Evolutionary conservation across 2,329 filamentous ascomycete species (phyloP).

Genomic region (Lasiodiplodia sp.): DNA sequence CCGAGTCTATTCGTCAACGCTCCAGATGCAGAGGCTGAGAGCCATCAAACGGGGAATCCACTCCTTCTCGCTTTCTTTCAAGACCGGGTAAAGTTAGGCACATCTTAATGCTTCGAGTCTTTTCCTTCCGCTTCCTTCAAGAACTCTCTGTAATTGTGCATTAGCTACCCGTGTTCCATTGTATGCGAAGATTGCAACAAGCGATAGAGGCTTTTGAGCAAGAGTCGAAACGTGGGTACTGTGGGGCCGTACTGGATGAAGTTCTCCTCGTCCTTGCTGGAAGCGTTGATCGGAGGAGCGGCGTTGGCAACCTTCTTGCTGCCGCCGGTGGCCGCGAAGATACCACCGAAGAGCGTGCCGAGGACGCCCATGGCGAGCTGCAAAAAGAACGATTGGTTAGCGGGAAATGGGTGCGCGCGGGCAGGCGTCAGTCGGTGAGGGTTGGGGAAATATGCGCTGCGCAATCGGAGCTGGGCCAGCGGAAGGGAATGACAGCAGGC

Average conservation of each 20-base stretch:
- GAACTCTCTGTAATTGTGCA: constrained; percentile 41
- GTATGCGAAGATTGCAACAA: not conserved
- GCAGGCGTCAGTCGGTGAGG: constrained; percentile 6
- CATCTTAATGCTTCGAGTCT: constrained; percentile 34
- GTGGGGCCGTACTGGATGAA: constrained; percentile 69
- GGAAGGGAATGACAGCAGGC: constrained; percentile 8
- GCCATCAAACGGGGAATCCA: constrained; percentile 20
- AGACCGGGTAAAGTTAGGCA: not conserved
- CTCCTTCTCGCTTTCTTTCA: not conserved
- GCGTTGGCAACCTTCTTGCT: constrained; percentile 52
- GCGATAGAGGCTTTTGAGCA: not conserved
- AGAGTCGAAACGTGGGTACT: no score
- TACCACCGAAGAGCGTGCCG: constrained; percentile 43
- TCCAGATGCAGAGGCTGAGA: constrained; percentile 22
- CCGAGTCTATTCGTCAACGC: constrained; percentile 24
- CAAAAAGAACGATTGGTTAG: constrained; percentile 33
- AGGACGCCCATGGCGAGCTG: constrained; percentile 68
- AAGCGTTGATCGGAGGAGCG: constrained; percentile 67
- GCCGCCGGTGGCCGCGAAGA: constrained; percentile 43
- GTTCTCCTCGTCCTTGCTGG: constrained; percentile 72
- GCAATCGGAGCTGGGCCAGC: constrained; percentile 20
- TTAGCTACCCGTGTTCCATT: not conserved
- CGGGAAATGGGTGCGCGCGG: not conserved
- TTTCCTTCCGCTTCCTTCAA: constrained; percentile 49
- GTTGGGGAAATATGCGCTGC: not conserved